phyloP scores from a whole-genome alignment of 2,329 filamentous ascomycete genomes.

The Talaromyces marneffei region DNA sequence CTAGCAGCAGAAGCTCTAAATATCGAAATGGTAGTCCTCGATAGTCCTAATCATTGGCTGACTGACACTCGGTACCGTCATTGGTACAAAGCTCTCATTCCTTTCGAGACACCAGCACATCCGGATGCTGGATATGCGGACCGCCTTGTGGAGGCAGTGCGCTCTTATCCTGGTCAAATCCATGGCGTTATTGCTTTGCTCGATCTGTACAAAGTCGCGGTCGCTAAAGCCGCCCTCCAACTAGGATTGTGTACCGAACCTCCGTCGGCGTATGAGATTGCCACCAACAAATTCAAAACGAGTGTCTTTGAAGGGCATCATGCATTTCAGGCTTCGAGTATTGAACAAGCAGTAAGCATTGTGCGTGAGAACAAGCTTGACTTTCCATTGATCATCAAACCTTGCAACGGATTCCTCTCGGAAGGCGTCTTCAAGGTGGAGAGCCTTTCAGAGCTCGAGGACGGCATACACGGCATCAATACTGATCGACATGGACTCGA shows the following conservation, averaged over 20 bases:
- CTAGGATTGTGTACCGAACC: conserved; percentile 30
- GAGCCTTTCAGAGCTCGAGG: conserved; percentile 22
- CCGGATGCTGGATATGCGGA: conserved; percentile 22
- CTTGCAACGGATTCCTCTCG: conserved; percentile 28
- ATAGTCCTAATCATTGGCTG: conserved; percentile 38
- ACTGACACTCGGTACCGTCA: conserved; percentile 24
- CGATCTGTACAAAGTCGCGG: conserved; percentile 25
- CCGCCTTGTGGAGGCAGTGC: conserved; percentile 28
- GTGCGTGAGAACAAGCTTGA: not conserved
- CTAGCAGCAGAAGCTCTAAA: conserved; percentile 30
- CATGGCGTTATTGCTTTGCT: conserved; percentile 36
- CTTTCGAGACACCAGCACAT: conserved; percentile 4
- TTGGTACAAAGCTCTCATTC: conserved; percentile 27
- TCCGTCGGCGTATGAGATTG: conserved; percentile 24
- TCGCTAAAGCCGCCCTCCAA: conserved; percentile 28
- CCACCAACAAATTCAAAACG: conserved; percentile 29
- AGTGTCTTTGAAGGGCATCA: conserved; percentile 19
- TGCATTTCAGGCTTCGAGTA: conserved; percentile 1
- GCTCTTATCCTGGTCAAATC: conserved; percentile 20
- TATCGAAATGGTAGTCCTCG: conserved; percentile 34
- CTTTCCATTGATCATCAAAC: conserved; percentile 36
- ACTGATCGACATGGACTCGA: conserved; percentile 16
- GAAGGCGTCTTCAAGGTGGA: conserved; percentile 31
- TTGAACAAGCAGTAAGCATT: conserved; percentile 7
- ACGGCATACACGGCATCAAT: conserved; percentile 20